Evolutionary conservation across 2,329 filamentous ascomycete species (phyloP).

Genomic region (Zymoseptoria crescenta): DNA sequence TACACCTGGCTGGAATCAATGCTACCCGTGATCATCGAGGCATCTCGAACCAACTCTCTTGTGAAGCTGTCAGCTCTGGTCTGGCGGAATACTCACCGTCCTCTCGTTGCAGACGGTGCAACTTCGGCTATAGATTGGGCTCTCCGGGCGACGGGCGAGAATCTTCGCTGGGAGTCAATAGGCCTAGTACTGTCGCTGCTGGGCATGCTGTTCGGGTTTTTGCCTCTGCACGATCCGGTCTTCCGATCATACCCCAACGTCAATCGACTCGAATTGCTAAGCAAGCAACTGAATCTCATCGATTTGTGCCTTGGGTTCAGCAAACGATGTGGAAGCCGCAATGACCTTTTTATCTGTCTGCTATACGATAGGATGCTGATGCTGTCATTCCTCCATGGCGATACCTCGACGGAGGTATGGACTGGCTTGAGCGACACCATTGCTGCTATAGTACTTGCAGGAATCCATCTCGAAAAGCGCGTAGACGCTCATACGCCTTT

Average conservation of each 20-base stretch:
- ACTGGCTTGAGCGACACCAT: constrained; percentile 17
- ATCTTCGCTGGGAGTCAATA: constrained; percentile 35
- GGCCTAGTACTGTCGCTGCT: constrained; percentile 30
- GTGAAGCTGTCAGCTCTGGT: constrained; percentile 29
- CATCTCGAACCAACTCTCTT: constrained; percentile 12
- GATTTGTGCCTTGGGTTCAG: constrained; percentile 17
- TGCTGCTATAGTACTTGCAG: constrained; percentile 17
- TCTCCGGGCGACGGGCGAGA: constrained; percentile 28
- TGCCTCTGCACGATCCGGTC: constrained; percentile 15
- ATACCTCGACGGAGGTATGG: constrained; percentile 18
- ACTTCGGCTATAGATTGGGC: constrained; percentile 31
- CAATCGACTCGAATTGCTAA: not conserved
- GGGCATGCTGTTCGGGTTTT: constrained; percentile 20
- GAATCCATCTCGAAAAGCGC: constrained; percentile 17
- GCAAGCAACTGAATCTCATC: constrained; percentile 6
- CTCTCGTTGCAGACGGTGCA: constrained; percentile 23
- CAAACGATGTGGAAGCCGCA: constrained; percentile 16
- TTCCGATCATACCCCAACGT: constrained; percentile 2
- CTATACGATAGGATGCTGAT: constrained; percentile 16
- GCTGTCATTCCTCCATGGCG: constrained; percentile 16
- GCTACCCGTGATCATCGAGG: constrained; percentile 7
- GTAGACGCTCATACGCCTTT: constrained; percentile 16
- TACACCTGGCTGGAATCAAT: constrained; percentile 16
- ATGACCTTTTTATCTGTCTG: constrained; percentile 16
- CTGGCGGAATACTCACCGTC: constrained; percentile 32